Base-by-base conservation (phyloP, 768 basidiomycete species). In the Lanmaoa pseudosensibilis region DNA sequence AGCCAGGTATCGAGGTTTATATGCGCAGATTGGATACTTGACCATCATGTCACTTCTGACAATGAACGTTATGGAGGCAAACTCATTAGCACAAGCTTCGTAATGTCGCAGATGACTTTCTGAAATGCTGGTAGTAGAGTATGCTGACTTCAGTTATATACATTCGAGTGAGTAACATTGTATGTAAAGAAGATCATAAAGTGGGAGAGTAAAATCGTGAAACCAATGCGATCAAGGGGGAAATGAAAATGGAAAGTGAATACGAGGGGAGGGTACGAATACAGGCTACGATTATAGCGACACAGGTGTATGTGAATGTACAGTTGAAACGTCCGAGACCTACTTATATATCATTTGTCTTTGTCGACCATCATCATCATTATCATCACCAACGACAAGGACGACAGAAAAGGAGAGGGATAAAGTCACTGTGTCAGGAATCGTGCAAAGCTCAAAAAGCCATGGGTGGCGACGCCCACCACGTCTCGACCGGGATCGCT, bases 341-440 rank as follows among this genome's bases (percentile, higher is more conserved):
- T n/a, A n/a, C n/a, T n/a, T 38, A 27, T 38, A 27, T 3, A 11
- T 27, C 25, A 27, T 27, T 30, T 21, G 10, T 19, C 5, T 21
- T 25, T 1, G 10, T 21, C 48, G 18, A 6, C 36, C 13, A 37
- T 1, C 18, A 8, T 9, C 34, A 8, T 13, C 30, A 19, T 16
- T 30, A 13, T 4, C 32, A 30, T 1, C 32, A 32, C 32, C 32
- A 32, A 32, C 32, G 13, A 13, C 32, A 15, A n/a, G 18, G 3
- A 18, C 21, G 12, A 15, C 6, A 13, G 45, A n/a, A 19, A 10
- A 18, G 32, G 21, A 15, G 21, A 36, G 13, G 46, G 9, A 25
- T 15, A 1, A 0, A 18, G 32, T 63, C 46, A 68, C 21, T 52
- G 64, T 12, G 56, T 21, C 27, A 68, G 49, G 27, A 59, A 50